Evolutionary conservation across 192 early-diverging fungal species (phyloP).

Genomic region (Linderina pennispora): DNA sequence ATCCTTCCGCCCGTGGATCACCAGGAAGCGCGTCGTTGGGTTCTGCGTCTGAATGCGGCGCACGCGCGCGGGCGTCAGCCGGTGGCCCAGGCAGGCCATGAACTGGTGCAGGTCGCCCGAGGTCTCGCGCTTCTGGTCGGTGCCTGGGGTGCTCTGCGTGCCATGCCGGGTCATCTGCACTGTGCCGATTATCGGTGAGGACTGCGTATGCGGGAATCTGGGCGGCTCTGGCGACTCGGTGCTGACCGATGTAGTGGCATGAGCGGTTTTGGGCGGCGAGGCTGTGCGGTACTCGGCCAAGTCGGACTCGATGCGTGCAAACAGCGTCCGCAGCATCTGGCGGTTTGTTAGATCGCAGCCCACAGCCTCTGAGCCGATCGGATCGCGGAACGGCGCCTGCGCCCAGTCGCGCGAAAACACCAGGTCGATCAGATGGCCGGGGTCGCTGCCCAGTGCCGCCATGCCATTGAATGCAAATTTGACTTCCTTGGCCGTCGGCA

Average conservation of each 20-base stretch:
- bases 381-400: slow-evolving; percentile 12
- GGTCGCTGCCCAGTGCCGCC: slow-evolving; percentile 30
- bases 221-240: neutral
- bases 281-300: slow-evolving; percentile 3
- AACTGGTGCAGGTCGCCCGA: slow-evolving; percentile 45
- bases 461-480: slow-evolving; percentile 35
- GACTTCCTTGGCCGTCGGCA: slow-evolving; percentile 40
- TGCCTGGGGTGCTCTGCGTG: neutral
- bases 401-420: slow-evolving; percentile 38
- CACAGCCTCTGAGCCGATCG: neutral
- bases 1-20: slow-evolving; percentile 45
- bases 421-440: slow-evolving; percentile 29
- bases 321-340: slow-evolving; percentile 19
- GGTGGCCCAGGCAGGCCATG: slow-evolving; percentile 42
- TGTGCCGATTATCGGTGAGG: neutral
- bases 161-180: neutral
- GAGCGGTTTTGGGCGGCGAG: neutral
- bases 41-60: slow-evolving; percentile 12
- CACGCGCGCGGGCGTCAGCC: slow-evolving; percentile 19
- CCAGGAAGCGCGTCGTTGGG: slow-evolving; percentile 29
- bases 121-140: slow-evolving; percentile 8
- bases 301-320: slow-evolving; percentile 21
- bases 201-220: neutral
- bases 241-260: neutral
- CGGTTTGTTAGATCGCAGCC: slow-evolving; percentile 10